Evolutionary conservation across 805 yeast species (phyloP).

Genomic region (Candida vartiovaarae): DNA sequence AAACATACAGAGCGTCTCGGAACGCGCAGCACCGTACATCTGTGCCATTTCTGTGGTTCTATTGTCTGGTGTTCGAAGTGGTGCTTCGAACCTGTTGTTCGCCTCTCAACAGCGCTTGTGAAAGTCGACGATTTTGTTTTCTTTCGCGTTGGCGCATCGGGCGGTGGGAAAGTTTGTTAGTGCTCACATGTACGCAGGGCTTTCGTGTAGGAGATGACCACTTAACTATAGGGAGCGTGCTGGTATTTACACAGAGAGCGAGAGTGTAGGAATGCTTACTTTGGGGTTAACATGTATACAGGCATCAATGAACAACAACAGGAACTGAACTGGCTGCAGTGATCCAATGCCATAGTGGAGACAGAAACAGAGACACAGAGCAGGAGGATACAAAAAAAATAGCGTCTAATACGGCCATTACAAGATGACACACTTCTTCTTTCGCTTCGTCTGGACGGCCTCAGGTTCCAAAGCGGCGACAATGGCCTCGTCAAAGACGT

Average conservation of each 20-base stretch:
- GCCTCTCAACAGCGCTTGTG: too few species aligned
- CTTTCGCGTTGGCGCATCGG: neutral
- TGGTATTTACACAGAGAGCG: too few species aligned
- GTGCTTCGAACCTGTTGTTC: too few species aligned
- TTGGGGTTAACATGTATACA: too few species aligned
- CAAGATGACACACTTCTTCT: constrained; percentile 73
- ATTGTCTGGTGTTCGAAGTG: too few species aligned
- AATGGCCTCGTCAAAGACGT: constrained; percentile 97
- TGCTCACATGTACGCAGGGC: constrained; percentile 11
- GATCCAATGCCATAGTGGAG: neutral
- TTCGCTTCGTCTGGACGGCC: constrained; percentile 70
- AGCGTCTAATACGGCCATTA: neutral
- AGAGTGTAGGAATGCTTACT: too few species aligned
- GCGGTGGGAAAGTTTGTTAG: constrained; percentile 7
- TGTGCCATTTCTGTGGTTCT: constrained; percentile 34
- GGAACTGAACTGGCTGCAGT: too few species aligned
- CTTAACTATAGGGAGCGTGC: too few species aligned
- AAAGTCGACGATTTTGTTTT: neutral
- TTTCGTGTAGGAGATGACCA: too few species aligned
- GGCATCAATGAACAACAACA: too few species aligned
- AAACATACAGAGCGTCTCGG: constrained; percentile 72
- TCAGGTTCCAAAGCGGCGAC: constrained; percentile 98
- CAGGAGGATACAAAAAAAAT: too few species aligned
- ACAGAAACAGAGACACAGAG: neutral
- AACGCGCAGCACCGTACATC: constrained; percentile 74